A percentile compares a stretch with the other conserved stretches of the same genome.
Conservation (phyloP, 1,139 yeast species). For the Candida albicans region DNA sequence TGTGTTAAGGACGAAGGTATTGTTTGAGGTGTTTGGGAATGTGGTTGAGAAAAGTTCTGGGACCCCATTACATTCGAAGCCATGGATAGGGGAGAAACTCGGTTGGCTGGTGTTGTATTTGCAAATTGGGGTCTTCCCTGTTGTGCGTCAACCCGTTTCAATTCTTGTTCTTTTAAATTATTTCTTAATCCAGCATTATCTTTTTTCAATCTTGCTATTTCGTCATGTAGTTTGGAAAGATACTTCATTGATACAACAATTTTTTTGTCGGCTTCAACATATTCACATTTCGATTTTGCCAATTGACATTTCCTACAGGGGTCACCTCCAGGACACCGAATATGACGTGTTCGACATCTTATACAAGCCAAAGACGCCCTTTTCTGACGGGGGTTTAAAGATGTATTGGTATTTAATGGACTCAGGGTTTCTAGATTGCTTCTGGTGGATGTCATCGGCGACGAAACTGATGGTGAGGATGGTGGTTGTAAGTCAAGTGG, state of each 20-base stretch:
- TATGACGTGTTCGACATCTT: constrained; percentile 72
- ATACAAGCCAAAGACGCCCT: constrained; percentile 54
- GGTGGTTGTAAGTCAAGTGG: constrained; percentile 2
- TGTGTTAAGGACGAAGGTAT: too few species aligned
- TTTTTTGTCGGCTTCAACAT: constrained; percentile 75
- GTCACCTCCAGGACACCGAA: constrained; percentile 79
- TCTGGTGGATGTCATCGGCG: constrained; percentile 2
- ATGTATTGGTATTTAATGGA: neutral
- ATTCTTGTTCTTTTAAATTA: constrained; percentile 35
- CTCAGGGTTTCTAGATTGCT: neutral
- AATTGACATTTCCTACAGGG: constrained; percentile 69
- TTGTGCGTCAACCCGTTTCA: constrained; percentile 12
- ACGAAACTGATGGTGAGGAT: constrained; percentile 1
- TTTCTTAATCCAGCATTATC: constrained; percentile 59
- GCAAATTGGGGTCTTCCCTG: constrained; percentile 5
- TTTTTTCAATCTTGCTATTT: constrained; percentile 51
- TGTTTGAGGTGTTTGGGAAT: neutral
- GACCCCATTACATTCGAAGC: neutral
- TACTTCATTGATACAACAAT: constrained; percentile 77
- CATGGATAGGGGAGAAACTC: neutral
- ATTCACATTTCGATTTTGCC: constrained; percentile 66
- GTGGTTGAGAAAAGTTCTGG: neutral
- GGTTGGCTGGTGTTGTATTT: constrained; percentile 4
- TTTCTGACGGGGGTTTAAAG: constrained; percentile 20
- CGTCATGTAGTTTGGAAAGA: constrained; percentile 66